Base-by-base conservation (phyloP, 768 basidiomycete genomes). In the Auriculariales sp. region DNA sequence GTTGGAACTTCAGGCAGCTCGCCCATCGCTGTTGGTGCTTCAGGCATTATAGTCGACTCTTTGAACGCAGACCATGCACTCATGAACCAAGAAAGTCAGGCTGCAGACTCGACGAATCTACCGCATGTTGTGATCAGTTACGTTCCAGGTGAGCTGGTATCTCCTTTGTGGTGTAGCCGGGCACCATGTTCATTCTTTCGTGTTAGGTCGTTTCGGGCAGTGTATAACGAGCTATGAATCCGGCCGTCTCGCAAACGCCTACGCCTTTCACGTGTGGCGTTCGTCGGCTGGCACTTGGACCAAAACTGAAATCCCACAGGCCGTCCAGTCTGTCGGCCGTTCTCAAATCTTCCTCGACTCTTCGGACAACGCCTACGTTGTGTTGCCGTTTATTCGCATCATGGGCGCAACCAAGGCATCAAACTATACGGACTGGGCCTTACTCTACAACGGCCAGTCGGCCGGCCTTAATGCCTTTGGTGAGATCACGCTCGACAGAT, bases 41-140 rank as follows among this genome's bases (percentile, higher is more conserved):
- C 50, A 51, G 46, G 46, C 19, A 51, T 51, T 47, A 51, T 51
- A n/a, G 50, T 51, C 22, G 44, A 51, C 27, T 28, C 50, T 5
- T 47, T 51, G n/a, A 32, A 51, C 31, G 29, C 50, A 10, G 33
- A 51, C 33, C 50, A 51, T 25, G 50, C 28, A 6, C 50, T 51
- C 12, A 51, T 51, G 50, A 51, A 51, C 34, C 50, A 51, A 30
- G 50, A 51, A 30, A 49, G 48, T 22, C 50, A 51, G 28, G 17
- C 44, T 7, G 25, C 36, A 9, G 47, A 49, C 49, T 42, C 47
- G n/a, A 14, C 22, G 24, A 35, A 29, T 32, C 27, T 25, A 25
- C 52, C 52, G 4, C 52, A 52, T 32, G 42, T 52, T 28, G 44
- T 50, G 12, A 52, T 49, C 52, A 49, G 48, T 35, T 49, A 52